Base-by-base conservation (phyloP, 2,329 filamentous ascomycete genomes). In the Clonostachys byssicola region DNA sequence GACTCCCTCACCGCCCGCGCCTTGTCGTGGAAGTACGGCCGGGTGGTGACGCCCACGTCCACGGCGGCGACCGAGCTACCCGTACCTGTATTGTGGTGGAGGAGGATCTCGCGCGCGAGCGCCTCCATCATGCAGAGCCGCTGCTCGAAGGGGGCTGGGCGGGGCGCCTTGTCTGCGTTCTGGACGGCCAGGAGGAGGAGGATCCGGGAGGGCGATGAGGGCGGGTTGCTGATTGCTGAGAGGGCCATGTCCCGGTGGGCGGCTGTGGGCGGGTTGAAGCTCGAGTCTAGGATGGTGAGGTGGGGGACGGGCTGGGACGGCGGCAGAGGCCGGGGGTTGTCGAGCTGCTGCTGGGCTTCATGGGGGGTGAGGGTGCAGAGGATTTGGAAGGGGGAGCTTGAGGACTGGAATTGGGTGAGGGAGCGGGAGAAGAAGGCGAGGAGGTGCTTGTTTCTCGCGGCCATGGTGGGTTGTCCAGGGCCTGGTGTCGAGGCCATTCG, bases 1-100 rank as follows among this genome's bases (percentile, higher is more conserved):
- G 64, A 62, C 9, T 62, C 57, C 0, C 72, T 67, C 30, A 92
- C 81, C 2, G 80, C 81, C 12, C 58, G 54, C 8, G 81, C 80
- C 66, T 92, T 92, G 57, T 85, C 83, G 49, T 81, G 80, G 56
- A 92, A 94, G 60, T 85, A 91, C 1, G 88, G 85, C 56, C 79
- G 73, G 35, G 78, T 86, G 0, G 86, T 89, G 2, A 94, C 73
- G 2, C 76, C 87, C 36, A 92, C 75, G 54, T 92, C 88, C 5
- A 84, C 65, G 30, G 67, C 63, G 1, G 63, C 41, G 6, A 52
- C 56, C 5, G 39, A 47, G 9, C 14, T 48, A 12, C 14, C 45
- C 43, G 13, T 13, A 13, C 36, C 20, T 35, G 13, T 14, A 53
- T 52, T 5, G 48, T 47, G 4, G 73, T 17, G 36, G 36, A 5